These are phyloP conservation scores for Vachellia collinsii DNA, from an alignment of 306 rosid genomes.

Conservation along the genomic window DNA sequence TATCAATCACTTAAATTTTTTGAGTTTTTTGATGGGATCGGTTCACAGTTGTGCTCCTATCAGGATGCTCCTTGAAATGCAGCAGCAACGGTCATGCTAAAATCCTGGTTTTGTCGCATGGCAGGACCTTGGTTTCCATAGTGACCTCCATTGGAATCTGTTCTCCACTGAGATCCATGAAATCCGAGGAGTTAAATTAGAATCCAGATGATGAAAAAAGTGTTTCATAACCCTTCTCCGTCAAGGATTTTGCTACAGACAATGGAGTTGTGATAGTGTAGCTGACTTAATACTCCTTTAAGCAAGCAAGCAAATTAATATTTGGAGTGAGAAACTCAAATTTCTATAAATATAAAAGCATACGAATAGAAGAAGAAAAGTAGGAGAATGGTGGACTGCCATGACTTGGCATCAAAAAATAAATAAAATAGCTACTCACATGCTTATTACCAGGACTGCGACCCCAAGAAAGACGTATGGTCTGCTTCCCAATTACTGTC, in stretches of 20 bases:
- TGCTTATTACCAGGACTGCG: slow-evolving; percentile 96
- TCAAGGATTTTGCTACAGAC: background rate
- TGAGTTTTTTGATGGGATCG: background rate
- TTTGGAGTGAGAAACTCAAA: slow-evolving; percentile 1
- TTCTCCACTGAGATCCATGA: slow-evolving; percentile 68
- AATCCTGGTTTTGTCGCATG: slow-evolving; percentile 68
- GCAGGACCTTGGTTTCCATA: slow-evolving; percentile 71
- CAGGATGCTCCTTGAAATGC: slow-evolving; percentile 76
- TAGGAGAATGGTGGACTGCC: background rate
- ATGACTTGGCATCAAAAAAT: background rate
- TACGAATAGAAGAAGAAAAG: background rate
- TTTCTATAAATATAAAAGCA: slow-evolving; percentile 1
- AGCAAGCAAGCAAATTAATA: slow-evolving; percentile 9
- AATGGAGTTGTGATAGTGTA: background rate
- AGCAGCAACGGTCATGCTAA: slow-evolving; percentile 66
- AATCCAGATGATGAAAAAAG: background rate
- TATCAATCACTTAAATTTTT: slow-evolving; percentile 47
- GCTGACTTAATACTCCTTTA: background rate
- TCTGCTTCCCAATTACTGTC: slow-evolving; percentile 89
- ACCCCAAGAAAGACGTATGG: slow-evolving; percentile 99
- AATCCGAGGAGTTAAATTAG: slow-evolving; percentile 31
- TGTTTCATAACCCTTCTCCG: background rate
- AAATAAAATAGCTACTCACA: slow-evolving; percentile 45
- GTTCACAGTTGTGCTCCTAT: slow-evolving; percentile 25
- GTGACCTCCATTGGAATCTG: slow-evolving; percentile 68